phyloP scores from a whole-genome alignment of 108 stramenopile genomes.

The Hondaea fermentalgiana region DNA sequence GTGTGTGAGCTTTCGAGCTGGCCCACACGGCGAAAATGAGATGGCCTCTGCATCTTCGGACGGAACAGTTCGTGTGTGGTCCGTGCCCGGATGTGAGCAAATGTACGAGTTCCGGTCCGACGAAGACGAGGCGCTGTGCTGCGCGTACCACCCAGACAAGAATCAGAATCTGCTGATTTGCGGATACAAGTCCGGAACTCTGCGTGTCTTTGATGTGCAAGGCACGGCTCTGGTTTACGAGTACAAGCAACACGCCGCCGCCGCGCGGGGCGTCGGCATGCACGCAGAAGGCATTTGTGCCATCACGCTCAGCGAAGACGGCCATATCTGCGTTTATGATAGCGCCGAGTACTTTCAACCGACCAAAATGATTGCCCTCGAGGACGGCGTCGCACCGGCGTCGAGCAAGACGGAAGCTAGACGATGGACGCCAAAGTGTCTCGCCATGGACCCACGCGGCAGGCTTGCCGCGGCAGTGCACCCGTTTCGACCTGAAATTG shows the following conservation, averaged over 20 bases:
- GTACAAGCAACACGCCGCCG: conserved; percentile 17
- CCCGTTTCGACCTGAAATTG: background rate
- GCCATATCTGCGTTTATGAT: conserved; percentile 18
- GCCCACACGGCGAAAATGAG: background rate
- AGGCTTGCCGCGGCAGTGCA: background rate
- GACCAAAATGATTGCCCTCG: background rate
- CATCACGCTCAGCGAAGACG: background rate
- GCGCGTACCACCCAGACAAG: background rate
- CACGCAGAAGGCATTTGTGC: background rate
- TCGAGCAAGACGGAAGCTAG: background rate
- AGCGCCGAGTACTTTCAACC: background rate
- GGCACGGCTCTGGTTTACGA: conserved; percentile 23
- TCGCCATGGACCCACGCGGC: background rate
- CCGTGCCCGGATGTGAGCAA: conserved; percentile 30
- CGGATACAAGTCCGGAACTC: conserved; percentile 45
- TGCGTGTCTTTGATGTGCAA: conserved; percentile 48
- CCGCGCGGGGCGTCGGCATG: background rate
- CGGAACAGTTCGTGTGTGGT: conserved; percentile 45
- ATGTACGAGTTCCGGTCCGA: conserved; percentile 42
- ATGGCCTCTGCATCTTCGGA: conserved; percentile 24
- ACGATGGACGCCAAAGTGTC: background rate
- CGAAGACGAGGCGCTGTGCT: background rate
- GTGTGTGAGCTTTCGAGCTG: background rate
- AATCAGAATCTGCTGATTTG: conserved; percentile 21
- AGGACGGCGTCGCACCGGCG: background rate